phyloP scores from a whole-genome alignment of 257 asterid genomes.

The Mitragyna speciosa region DNA sequence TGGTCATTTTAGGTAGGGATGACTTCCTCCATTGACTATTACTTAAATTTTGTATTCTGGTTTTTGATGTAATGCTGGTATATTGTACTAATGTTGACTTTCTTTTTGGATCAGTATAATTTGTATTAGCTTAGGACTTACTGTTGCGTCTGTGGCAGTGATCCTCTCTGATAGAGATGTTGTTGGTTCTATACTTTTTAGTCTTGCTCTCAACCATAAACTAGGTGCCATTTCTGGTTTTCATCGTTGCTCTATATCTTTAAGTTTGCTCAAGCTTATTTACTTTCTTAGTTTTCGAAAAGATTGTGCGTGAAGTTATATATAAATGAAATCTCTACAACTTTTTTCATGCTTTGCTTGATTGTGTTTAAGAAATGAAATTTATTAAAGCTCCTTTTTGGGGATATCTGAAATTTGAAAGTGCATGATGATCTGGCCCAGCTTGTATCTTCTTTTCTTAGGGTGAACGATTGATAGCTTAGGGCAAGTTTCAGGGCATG shows the following conservation, averaged over 20 bases:
- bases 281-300: background rate
- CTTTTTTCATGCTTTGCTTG: background rate
- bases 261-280: background rate
- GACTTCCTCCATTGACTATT: conserved; percentile 1
- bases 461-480: background rate
- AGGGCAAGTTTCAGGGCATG: background rate
- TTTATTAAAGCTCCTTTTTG: background rate
- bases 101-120: conserved; percentile 65
- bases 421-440: background rate
- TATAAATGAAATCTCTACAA: background rate
- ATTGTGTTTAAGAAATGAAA: too few relatives aligned
- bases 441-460: background rate
- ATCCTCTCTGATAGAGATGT: conserved; percentile 72
- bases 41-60: background rate
- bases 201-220: conserved; percentile 95
- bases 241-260: background rate
- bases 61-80: background rate
- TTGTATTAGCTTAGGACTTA: conserved; percentile 92
- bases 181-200: conserved; percentile 71
- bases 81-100: background rate
- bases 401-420: background rate
- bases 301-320: background rate
- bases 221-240: conserved; percentile 52
- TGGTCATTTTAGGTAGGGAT: conserved; percentile 81
- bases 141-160: conserved; percentile 84